These are phyloP conservation scores for Viola pubescens DNA, from an alignment of 441 rosid species.

Conservation along the genomic window DNA sequence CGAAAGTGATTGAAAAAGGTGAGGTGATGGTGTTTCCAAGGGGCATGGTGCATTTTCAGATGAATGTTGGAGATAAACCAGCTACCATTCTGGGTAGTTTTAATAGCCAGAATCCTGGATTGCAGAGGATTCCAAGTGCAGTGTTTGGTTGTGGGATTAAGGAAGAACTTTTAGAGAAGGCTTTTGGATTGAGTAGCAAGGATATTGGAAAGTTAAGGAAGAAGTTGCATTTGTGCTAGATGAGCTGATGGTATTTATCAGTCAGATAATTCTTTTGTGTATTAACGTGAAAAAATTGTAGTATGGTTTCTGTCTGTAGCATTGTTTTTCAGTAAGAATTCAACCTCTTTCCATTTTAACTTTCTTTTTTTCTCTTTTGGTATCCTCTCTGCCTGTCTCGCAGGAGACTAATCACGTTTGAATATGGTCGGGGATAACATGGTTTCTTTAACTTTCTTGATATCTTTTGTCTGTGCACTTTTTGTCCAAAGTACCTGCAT, in stretches of 20 bases:
- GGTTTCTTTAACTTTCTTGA: too few species aligned
- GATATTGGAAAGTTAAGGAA: slow-evolving; percentile 40
- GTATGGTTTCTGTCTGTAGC: too few species aligned
- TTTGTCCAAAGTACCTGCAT: too few species aligned
- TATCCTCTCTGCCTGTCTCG: too few species aligned
- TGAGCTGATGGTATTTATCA: background rate
- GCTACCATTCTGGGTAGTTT: slow-evolving; percentile 54
- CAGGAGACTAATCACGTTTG: too few species aligned
- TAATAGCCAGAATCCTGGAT: slow-evolving; percentile 59
- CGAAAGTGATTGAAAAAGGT: slow-evolving; percentile 58
- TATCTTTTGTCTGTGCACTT: too few species aligned
- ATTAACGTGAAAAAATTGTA: too few species aligned
- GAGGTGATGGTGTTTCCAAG: slow-evolving; percentile 68
- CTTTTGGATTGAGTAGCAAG: slow-evolving; percentile 49
- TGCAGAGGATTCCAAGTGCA: slow-evolving; percentile 39
- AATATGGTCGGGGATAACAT: too few species aligned
- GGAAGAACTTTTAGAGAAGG: slow-evolving; percentile 42
- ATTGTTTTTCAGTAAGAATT: too few species aligned
- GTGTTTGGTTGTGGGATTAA: slow-evolving; percentile 59
- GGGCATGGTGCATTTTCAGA: slow-evolving; percentile 67
- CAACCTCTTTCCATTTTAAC: too few species aligned
- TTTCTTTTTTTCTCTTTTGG: too few species aligned
- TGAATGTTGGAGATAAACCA: slow-evolving; percentile 50
- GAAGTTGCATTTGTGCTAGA: slow-evolving; percentile 23
- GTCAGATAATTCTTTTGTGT: too few species aligned